phyloP scores from a whole-genome alignment of 1,139 yeast species.

The Hansenula sp. region DNA sequence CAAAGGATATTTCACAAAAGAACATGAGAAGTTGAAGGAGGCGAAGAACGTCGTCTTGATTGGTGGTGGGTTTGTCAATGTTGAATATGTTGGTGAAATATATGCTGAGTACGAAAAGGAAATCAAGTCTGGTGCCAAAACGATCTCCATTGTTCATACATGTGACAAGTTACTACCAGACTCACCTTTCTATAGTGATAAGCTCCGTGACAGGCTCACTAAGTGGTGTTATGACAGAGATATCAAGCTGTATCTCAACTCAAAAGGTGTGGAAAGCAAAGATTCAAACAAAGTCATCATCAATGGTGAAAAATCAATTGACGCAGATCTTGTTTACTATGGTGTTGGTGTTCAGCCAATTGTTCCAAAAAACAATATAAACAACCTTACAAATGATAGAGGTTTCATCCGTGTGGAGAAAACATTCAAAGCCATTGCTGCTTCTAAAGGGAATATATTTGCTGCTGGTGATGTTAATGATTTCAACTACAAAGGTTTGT shows the following conservation, averaged over 20 bases:
- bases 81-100: slow-evolving; percentile 26
- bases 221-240: slow-evolving; percentile 3
- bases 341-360: slow-evolving; percentile 14
- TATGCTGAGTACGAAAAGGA: slow-evolving; percentile 14
- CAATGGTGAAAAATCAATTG: not conserved
- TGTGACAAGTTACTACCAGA: slow-evolving; percentile 13
- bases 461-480: slow-evolving; percentile 20
- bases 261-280: not conserved
- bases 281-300: not conserved
- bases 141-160: slow-evolving; percentile 22
- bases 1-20: slow-evolving; percentile 7
- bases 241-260: not conserved
- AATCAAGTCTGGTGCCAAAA: slow-evolving; percentile 13
- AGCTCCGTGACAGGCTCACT: slow-evolving; percentile 8
- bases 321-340: slow-evolving; percentile 7
- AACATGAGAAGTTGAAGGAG: slow-evolving; percentile 9
- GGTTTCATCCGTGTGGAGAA: slow-evolving; percentile 10
- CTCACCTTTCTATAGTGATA: slow-evolving; percentile 8
- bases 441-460: slow-evolving; percentile 10
- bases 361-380: slow-evolving; percentile 10
- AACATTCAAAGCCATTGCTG: slow-evolving; percentile 12
- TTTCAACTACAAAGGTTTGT: slow-evolving; percentile 9
- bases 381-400: slow-evolving; percentile 6
- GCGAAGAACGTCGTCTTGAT: slow-evolving; percentile 23
- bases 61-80: slow-evolving; percentile 27